Evolutionary conservation across 768 basidiomycete genomes (phyloP).

Genomic region (Wakefieldia striispora): DNA sequence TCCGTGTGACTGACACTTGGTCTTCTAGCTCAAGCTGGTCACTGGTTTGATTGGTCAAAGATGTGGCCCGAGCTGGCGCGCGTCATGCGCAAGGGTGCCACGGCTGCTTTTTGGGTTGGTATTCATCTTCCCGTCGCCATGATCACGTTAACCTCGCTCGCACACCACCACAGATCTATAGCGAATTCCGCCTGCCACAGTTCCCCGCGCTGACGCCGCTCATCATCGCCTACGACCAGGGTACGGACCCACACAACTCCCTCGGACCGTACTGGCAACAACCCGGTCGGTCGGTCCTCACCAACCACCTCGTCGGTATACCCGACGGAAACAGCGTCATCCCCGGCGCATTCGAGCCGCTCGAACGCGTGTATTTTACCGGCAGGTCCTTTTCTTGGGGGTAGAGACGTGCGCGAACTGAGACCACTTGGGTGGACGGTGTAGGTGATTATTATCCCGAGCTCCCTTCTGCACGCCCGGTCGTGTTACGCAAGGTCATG

Average conservation of each 20-base stretch:
- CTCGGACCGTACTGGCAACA: conserved; percentile 78
- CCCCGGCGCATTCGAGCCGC: conserved; percentile 35
- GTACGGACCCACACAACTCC: conserved; percentile 48
- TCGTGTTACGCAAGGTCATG: conserved; percentile 58
- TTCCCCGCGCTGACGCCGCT: conserved; percentile 57
- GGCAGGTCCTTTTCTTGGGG: conserved; percentile 34
- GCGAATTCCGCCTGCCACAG: conserved; percentile 66
- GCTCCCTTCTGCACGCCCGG: conserved; percentile 32
- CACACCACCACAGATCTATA: conserved; percentile 45
- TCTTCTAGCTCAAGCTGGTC: conserved; percentile 61
- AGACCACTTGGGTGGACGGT: neutral
- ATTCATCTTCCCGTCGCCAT: too few species aligned
- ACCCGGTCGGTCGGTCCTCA: conserved; percentile 75
- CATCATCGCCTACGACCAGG: conserved; percentile 55
- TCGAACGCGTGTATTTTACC: conserved; percentile 58
- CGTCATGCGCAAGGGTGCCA: conserved; percentile 59
- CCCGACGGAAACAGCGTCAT: conserved; percentile 46
- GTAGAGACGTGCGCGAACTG: too few species aligned
- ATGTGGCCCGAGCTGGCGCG: conserved; percentile 68
- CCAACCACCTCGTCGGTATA: conserved; percentile 65
- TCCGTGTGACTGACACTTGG: too few species aligned
- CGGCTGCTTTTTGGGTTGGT: conserved; percentile 71
- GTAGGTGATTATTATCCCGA: conserved; percentile 42
- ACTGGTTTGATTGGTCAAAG: conserved; percentile 78
- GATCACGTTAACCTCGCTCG: neutral